A percentile compares a stretch with the other conserved stretches of the same genome.
Evolutionary conservation across 768 basidiomycete genomes (phyloP).

Genomic region (Cystobasidium tubakii): DNA sequence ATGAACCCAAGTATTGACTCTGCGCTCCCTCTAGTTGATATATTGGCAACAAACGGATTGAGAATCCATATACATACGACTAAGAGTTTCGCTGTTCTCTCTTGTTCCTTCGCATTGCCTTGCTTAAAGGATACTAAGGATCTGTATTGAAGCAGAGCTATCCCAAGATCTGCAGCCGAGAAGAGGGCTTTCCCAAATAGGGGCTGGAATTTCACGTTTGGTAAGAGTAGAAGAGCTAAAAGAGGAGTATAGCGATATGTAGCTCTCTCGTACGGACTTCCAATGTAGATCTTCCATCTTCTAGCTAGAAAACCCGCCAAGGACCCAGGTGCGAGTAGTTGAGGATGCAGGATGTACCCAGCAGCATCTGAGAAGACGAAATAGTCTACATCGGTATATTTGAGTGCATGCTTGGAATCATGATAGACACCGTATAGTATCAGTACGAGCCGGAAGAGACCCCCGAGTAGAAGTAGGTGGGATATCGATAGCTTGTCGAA

Average conservation of each 20-base stretch:
- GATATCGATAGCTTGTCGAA: neutral
- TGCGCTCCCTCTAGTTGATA: slow-evolving; percentile 93
- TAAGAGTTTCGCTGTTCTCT: neutral
- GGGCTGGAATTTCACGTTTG: slow-evolving; percentile 72
- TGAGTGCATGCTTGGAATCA: slow-evolving; percentile 70
- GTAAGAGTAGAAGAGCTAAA: slow-evolving; percentile 71
- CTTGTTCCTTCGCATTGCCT: neutral
- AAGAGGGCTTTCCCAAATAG: slow-evolving; percentile 90
- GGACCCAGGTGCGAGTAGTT: slow-evolving; percentile 36
- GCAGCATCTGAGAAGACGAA: slow-evolving; percentile 91
- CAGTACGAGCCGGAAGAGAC: slow-evolving; percentile 60
- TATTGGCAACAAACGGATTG: slow-evolving; percentile 89
- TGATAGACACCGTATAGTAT: slow-evolving; percentile 87
- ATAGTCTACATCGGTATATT: slow-evolving; percentile 98
- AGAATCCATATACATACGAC: slow-evolving; percentile 67
- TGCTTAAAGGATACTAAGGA: neutral
- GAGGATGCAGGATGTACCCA: slow-evolving; percentile 58
- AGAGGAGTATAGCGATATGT: slow-evolving; percentile 97
- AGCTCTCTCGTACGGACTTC: slow-evolving; percentile 77
- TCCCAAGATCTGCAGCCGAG: slow-evolving; percentile 71
- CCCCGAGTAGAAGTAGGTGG: slow-evolving; percentile 23
- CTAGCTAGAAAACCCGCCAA: slow-evolving; percentile 43
- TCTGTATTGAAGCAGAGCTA: slow-evolving; percentile 64
- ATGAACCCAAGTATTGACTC: slow-evolving; percentile 78
- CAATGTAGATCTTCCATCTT: slow-evolving; percentile 40